phyloP scores from a whole-genome alignment of 2,329 filamentous ascomycete species.

The Teratosphaeriaceae sp. region DNA sequence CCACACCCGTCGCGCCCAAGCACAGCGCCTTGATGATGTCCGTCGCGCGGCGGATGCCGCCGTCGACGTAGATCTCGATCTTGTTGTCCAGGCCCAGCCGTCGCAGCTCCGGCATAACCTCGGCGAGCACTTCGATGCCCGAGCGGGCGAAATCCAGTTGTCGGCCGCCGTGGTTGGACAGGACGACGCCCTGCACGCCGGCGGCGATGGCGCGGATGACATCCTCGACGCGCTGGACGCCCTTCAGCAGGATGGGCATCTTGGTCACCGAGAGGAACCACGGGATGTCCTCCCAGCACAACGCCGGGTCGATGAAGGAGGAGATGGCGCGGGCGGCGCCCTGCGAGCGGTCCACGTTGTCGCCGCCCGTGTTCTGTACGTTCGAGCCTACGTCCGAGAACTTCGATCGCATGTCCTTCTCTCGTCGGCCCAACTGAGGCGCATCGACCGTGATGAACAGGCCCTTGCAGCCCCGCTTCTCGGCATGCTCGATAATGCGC shows the following conservation, averaged over 20 bases:
- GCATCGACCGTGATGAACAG: constrained; percentile 99
- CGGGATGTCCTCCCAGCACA: constrained; percentile 79
- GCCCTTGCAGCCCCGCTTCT: constrained; percentile 83
- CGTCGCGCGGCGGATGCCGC: constrained; percentile 42
- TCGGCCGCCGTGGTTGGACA: constrained; percentile 92
- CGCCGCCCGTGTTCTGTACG: constrained; percentile 45
- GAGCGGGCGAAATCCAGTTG: constrained; percentile 90
- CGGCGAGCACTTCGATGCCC: constrained; percentile 81
- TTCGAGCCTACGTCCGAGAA: constrained; percentile 33
- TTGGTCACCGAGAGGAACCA: constrained; percentile 88
- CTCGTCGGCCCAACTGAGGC: constrained; percentile 84
- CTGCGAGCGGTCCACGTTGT: constrained; percentile 75
- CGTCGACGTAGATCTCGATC: constrained; percentile 48
- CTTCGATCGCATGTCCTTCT: constrained; percentile 97
- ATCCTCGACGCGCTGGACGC: constrained; percentile 92
- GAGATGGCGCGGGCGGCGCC: constrained; percentile 93
- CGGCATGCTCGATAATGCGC: constrained; percentile 85
- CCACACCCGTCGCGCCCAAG: constrained; percentile 51
- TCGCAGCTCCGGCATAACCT: constrained; percentile 81
- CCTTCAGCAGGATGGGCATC: constrained; percentile 96
- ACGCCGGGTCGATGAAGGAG: constrained; percentile 89
- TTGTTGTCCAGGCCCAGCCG: constrained; percentile 65
- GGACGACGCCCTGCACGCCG: constrained; percentile 75
- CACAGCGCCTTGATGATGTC: constrained; percentile 48
- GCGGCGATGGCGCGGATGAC: constrained; percentile 72